Evolutionary conservation across 305 asterid species (phyloP).

Genomic region (Salvia sclarea): DNA sequence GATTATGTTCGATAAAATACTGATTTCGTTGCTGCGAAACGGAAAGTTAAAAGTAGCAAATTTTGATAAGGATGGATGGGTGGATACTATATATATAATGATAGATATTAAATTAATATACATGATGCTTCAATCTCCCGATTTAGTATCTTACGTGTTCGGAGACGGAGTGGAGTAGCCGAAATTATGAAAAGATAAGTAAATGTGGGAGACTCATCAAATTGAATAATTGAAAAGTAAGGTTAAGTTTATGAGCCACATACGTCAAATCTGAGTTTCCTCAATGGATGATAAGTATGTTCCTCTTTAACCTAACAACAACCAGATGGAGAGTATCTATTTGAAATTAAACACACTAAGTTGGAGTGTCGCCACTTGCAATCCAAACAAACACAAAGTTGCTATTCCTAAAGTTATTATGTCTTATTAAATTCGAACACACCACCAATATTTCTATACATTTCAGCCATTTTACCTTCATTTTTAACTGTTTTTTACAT

Average conservation of each 20-base stretch:
- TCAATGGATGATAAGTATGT: neutral
- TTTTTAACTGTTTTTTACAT: too few species aligned
- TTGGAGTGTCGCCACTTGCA: neutral
- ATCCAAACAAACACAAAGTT: neutral
- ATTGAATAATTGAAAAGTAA: slow-evolving; percentile 29
- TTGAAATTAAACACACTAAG: neutral
- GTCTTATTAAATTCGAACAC: too few species aligned
- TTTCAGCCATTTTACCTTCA: too few species aligned
- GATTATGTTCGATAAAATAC: too few species aligned
- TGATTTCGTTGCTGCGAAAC: neutral
- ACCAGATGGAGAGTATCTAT: neutral
- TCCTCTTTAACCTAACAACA: slow-evolving; percentile 30
- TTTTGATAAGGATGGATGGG: too few species aligned
- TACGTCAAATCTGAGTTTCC: slow-evolving; percentile 34
- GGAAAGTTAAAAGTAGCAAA: neutral
- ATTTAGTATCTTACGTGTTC: neutral
- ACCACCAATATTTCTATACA: too few species aligned
- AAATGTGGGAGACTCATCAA: neutral
- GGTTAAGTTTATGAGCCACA: slow-evolving; percentile 25
- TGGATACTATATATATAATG: too few species aligned
- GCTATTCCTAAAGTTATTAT: too few species aligned
- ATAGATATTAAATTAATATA: too few species aligned
- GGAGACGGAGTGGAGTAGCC: neutral
- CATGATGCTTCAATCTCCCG: neutral
- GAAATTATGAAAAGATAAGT: neutral